Evolutionary conservation across 176 grass and related monocot genomes (phyloP).

Genomic region (Musa acuminata): DNA sequence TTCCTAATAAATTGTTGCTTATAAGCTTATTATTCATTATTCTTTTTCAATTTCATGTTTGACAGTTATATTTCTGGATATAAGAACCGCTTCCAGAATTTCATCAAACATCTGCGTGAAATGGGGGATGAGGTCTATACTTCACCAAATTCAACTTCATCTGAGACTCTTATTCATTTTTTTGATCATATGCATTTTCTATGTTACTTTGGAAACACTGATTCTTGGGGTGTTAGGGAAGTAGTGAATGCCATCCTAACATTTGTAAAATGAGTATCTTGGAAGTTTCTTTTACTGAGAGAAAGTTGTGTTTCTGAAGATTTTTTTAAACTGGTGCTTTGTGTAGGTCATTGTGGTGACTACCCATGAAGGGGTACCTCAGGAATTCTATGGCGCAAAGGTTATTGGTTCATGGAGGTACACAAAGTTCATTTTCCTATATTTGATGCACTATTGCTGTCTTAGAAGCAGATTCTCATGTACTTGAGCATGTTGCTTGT

Average conservation of each 20-base stretch:
- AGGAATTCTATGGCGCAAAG: conserved; percentile 84
- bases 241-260: no score
- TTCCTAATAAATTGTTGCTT: neutral
- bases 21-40: neutral
- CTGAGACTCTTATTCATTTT: neutral
- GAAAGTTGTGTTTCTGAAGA: neutral
- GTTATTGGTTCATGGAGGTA: conserved; percentile 97
- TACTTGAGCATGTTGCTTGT: neutral
- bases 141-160: neutral
- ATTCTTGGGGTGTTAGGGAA: no score
- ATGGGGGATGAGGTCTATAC: conserved; percentile 74
- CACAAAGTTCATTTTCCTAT: neutral
- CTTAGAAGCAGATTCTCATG: neutral
- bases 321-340: neutral
- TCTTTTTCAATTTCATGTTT: neutral
- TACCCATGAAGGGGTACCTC: conserved; percentile 76
- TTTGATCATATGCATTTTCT: neutral
- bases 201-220: neutral
- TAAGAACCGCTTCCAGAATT: conserved; percentile 99
- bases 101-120: conserved; percentile 82
- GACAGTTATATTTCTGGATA: conserved; percentile 77
- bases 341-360: conserved; percentile 84
- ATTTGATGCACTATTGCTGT: neutral
- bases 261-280: no score
- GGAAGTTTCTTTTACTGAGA: neutral